Base-by-base conservation (phyloP, 805 yeast species). In the Candida takata region DNA sequence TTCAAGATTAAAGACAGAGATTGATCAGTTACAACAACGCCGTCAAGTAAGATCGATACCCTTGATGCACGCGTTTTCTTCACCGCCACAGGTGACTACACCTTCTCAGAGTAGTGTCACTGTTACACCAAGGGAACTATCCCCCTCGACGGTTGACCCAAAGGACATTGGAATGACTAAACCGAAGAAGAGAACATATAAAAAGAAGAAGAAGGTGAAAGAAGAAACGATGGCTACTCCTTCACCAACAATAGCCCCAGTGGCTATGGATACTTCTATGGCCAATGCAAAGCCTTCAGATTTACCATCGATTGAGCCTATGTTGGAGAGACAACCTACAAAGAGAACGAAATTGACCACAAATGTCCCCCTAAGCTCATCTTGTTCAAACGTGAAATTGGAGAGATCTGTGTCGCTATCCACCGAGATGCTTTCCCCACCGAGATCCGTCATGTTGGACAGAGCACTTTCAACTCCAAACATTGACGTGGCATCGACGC, bases 1-100 rank as follows among this genome's bases (percentile, higher is more conserved):
- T 7, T 52, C 52, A 3, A 64, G 66, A 40, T 44, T 67, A 19
- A 64, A 64, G 40, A 47, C 51, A 33, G 73, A 67, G 43, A 65
- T 67, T 27, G 60, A 52, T 4, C 42, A 49, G 8, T 36, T 52
- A 9, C 50, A 52, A 27, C 34, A 27, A 10, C 29, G 24, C 4
- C 16, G 18, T 13, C 24, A 16, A 10, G 13, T 18, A n/a, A n/a
- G n/a, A n/a, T n/a, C n/a, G n/a, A n/a, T n/a, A n/a, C n/a, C n/a
- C n/a, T n/a, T n/a, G n/a, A n/a, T n/a, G n/a, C n/a, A n/a, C n/a
- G n/a, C n/a, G n/a, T n/a, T n/a, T n/a, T n/a, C n/a, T n/a, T n/a
- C 26, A 10, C 26, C 26, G 24, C 25, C 15, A 12, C 12, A 14
- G 9, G 17, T 21, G 17, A 23, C 37, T 16, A 16, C 29, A 8